phyloP scores from a whole-genome alignment of 768 basidiomycete species.

The Pleurotus citrinopileatus region DNA sequence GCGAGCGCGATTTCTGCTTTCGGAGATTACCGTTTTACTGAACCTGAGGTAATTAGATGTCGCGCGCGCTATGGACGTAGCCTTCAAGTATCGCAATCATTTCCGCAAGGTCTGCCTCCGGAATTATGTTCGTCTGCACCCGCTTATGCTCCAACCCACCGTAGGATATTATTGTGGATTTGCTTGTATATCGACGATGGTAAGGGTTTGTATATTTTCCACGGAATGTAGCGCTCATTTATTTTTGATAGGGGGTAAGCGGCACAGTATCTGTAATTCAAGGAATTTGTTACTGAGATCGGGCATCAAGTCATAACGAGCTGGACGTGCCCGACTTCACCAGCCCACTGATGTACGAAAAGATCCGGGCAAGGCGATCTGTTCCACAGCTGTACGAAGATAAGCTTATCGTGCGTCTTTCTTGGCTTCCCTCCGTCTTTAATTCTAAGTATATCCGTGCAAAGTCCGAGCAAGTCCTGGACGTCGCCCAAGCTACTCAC shows the following conservation, averaged over 20 bases:
- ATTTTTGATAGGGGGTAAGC: constrained; percentile 35
- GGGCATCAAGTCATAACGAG: constrained; percentile 71
- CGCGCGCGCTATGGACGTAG: constrained; percentile 79
- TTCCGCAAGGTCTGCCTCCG: constrained; percentile 86
- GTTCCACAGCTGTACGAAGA: constrained; percentile 84
- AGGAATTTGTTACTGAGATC: neutral
- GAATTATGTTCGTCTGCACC: no score
- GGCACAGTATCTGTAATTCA: neutral
- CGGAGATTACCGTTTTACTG: neutral
- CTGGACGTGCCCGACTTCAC: constrained; percentile 86
- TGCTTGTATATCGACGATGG: constrained; percentile 88
- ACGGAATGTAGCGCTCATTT: neutral
- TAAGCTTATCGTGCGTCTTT: constrained; percentile 59
- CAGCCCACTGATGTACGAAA: constrained; percentile 87
- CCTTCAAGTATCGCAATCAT: constrained; percentile 81
- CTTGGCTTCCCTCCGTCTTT: neutral
- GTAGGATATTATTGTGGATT: constrained; percentile 82
- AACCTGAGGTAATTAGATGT: constrained; percentile 57
- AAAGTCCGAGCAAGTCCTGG: constrained; percentile 52
- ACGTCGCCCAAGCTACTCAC: constrained; percentile 41
- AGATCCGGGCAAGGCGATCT: constrained; percentile 72
- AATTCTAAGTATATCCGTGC: neutral
- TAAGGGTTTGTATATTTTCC: constrained; percentile 22
- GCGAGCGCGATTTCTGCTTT: constrained; percentile 26
- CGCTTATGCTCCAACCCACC: neutral